phyloP scores from a whole-genome alignment of 306 rosid species.

The Quercus dentata region DNA sequence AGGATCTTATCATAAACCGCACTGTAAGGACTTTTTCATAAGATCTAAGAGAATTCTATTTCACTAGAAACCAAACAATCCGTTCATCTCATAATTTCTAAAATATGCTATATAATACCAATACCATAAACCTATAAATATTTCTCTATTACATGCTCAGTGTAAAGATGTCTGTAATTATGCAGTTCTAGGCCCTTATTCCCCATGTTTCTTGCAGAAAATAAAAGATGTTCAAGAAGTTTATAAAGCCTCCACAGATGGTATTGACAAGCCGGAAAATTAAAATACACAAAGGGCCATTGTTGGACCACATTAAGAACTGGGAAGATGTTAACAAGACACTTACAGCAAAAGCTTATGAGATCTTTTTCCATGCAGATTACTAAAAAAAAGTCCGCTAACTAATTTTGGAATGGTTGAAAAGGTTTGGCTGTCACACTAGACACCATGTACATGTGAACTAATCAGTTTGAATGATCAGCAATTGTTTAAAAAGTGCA shows the following conservation, averaged over 20 bases:
- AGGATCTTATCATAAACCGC: slow-evolving; percentile 69
- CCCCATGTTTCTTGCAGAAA: slow-evolving; percentile 48
- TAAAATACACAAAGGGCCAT: slow-evolving; percentile 74
- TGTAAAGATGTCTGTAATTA: neutral
- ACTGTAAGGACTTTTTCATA: slow-evolving; percentile 46
- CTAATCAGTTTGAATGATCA: slow-evolving; percentile 24
- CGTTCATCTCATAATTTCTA: too few species aligned
- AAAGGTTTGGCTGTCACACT: neutral
- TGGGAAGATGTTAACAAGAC: slow-evolving; percentile 81
- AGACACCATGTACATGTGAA: slow-evolving; percentile 39
- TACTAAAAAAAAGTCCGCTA: slow-evolving; percentile 25
- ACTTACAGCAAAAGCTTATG: slow-evolving; percentile 61
- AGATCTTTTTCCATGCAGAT: slow-evolving; percentile 65
- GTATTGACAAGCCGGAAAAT: slow-evolving; percentile 75
- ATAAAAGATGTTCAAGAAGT: slow-evolving; percentile 66
- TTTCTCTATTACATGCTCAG: too few species aligned
- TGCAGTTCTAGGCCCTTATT: neutral
- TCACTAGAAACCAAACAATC: too few species aligned
- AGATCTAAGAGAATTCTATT: neutral
- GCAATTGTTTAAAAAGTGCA: slow-evolving; percentile 17
- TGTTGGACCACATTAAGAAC: slow-evolving; percentile 68
- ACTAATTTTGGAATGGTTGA: neutral
- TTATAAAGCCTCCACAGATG: slow-evolving; percentile 64
- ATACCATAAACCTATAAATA: too few species aligned
- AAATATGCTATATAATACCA: too few species aligned